Base-by-base conservation (phyloP, 2,329 filamentous ascomycete species). In the Biscogniauxia sp. region DNA sequence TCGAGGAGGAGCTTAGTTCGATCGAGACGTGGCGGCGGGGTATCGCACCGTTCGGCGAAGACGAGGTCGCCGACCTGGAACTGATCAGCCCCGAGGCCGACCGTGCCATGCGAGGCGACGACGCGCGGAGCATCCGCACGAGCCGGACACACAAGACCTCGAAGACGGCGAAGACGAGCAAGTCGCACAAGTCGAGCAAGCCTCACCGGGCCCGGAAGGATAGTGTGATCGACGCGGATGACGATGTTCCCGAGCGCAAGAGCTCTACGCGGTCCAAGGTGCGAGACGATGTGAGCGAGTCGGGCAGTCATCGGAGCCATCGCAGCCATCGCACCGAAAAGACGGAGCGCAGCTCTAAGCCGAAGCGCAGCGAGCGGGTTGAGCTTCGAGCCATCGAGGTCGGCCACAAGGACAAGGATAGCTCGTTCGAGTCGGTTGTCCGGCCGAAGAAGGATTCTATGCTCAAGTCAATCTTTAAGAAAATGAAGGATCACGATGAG, bases 1-100 rank as follows among this genome's bases (percentile, higher is more conserved):
- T 86, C 15, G 81, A 85, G 60, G 82, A 86, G 61, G 83, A 86
- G 65, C 73, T 87, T 20, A 85, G 83, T 75, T 77, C 77, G 20
- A 87, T 87, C 53, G 84, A 87, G 70, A 77, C 75, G 0, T 87
- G 84, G 84, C 78, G 83, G 7, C 76, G 84, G n/a, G 84, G 84
- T 26, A 85, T 86, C 64, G 68, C 77, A 59, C 76, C 80, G 0
- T 76, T 73, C 28, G 79, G 77, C 55, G 80, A 79, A 26, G 78
- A 79, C 49, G 80, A 79, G 60, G 78, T 70, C 41, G 82, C 78
- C 11, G 83, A 86, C 54, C 68, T 82, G 23, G 84, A 87, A 71
- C 78, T 86, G 61, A 86, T 87, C 68, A 85, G 81, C 54, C 84
- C 83, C 1, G 75, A 79, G 69, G 84, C 84, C 5, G 78, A 83